Evolutionary conservation across 305 asterid genomes (phyloP), one percentile per base, ranked within the genome.

Genomic region (Solanum hybrid): DNA sequence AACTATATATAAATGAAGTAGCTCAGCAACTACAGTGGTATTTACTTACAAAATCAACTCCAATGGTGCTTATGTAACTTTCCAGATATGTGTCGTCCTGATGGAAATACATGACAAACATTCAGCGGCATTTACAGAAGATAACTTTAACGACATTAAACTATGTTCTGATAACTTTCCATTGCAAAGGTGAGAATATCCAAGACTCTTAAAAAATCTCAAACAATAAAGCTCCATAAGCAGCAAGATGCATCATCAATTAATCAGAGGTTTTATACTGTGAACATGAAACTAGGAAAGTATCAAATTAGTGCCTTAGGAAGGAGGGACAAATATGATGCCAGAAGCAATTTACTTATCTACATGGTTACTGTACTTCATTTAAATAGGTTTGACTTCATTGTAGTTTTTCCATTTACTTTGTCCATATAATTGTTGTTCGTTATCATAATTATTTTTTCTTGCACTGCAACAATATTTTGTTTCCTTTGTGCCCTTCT

Each of bases 61-160:
- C 94, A 89, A 92, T 92, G 89, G 94, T 92, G 92, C 94, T 91
- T 80, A 92, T 91, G 78, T 92, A 92, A 82, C 94, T 92, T 72
- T 92, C 94, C 66, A 92, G 87, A 69, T 92, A 92, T 37, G 93
- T 91, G 87, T 92, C 94, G n/a, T 92, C 94, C 93, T 92, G 85
- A 77, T 66, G 36, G 17, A 22, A 88, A 29, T 29, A 84, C 37
- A 84, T 29, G 73, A 45, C 19, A 82, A 51, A 84, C 19, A 45
- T 32, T 84, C 38, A 84, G 87, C 3, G 36, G 15, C 86, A 40
- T 42, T 40, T 42, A 31, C 37, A 81, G 69, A 81, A 26, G 37
- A 79, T 37, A 80, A 40, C 66, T 80, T 38, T 38, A 40, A 38
- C 36, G 36, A 7, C 69, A 80, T 24, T 26, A 40, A 80, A 27